These are phyloP conservation scores for Lindgomyces ingoldianus DNA, from an alignment of 495 filamentous ascomycete genomes.

Conservation along the genomic window DNA sequence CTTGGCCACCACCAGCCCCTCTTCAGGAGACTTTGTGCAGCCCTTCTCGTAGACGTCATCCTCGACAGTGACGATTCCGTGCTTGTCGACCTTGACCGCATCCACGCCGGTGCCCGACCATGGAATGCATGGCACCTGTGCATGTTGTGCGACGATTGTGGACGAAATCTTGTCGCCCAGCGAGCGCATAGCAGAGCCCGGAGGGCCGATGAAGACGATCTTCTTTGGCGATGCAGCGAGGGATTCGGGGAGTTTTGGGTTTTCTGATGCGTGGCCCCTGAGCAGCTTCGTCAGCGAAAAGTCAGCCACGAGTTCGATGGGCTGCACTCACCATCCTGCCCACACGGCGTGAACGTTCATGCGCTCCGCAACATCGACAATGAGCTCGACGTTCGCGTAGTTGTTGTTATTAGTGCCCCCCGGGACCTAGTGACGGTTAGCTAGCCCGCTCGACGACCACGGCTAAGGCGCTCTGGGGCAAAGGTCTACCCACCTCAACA, in stretches of 20 bases:
- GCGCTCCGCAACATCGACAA: constrained; percentile 98
- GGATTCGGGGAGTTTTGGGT: constrained; percentile 94
- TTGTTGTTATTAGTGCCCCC: constrained; percentile 99
- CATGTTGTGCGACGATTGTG: constrained; percentile 98
- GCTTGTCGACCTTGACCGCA: constrained; percentile 70
- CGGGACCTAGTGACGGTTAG: constrained; percentile 73
- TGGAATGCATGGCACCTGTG: constrained; percentile 94
- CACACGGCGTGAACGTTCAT: constrained; percentile 98
- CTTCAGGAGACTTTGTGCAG: constrained; percentile 82
- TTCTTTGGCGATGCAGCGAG: constrained; percentile 94
- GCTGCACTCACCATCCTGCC: constrained; percentile 82
- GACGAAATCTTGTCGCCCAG: constrained; percentile 99
- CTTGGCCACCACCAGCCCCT: constrained; percentile 81
- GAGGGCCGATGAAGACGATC: constrained; percentile 98
- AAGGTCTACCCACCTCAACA: constrained; percentile 73
- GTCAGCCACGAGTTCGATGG: neutral
- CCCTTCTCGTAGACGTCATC: constrained; percentile 86
- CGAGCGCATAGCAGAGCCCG: constrained; percentile 97
- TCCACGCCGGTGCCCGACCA: constrained; percentile 96
- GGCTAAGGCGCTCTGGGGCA: no score
- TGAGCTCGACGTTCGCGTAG: constrained; percentile 98
- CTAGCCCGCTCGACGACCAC: no score
- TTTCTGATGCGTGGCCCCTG: constrained; percentile 98
- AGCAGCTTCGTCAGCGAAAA: constrained; percentile 10
- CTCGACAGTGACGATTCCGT: constrained; percentile 89